phyloP scores from a whole-genome alignment of 352 stramenopile genomes.

The Lagenidium giganteum region DNA sequence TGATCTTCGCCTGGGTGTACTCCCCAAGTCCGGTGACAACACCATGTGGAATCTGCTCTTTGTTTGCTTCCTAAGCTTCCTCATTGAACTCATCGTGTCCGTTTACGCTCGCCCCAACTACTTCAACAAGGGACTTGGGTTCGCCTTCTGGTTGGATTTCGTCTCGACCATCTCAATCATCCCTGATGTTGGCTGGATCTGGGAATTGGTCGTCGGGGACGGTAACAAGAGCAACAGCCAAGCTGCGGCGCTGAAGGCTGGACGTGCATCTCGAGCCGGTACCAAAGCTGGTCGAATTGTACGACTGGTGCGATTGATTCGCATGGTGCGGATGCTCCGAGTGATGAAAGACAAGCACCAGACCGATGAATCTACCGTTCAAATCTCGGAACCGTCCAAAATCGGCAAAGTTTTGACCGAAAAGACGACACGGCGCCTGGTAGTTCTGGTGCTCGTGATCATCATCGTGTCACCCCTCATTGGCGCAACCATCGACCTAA shows the following conservation, averaged over 20 bases:
- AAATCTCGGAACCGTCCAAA: constrained; percentile 88
- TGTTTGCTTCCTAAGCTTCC: constrained; percentile 72
- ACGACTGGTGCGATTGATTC: constrained; percentile 87
- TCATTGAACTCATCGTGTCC: constrained; percentile 56
- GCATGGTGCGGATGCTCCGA: constrained; percentile 85
- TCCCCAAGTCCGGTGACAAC: constrained; percentile 54
- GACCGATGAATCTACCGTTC: constrained; percentile 44
- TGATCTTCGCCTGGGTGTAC: constrained; percentile 72
- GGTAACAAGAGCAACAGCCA: constrained; percentile 25
- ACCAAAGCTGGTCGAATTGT: constrained; percentile 90
- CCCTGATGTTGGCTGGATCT: constrained; percentile 88
- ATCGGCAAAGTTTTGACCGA: constrained; percentile 94
- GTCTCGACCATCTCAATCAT: constrained; percentile 92
- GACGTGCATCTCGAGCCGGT: constrained; percentile 78
- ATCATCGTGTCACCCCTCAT: constrained; percentile 85
- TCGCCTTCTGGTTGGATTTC: constrained; percentile 93
- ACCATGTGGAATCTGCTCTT: constrained; percentile 81
- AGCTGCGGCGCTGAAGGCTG: constrained; percentile 73
- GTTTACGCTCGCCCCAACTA: constrained; percentile 75
- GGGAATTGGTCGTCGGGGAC: constrained; percentile 45
- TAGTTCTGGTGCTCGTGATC: constrained; percentile 87
- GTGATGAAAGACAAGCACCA: constrained; percentile 77
- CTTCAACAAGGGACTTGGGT: constrained; percentile 65
- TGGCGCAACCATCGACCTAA: constrained; percentile 62
- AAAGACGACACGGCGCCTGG: constrained; percentile 90